These are phyloP conservation scores for Starmerella vitae DNA, from an alignment of 805 yeast species.

Conservation along the genomic window DNA sequence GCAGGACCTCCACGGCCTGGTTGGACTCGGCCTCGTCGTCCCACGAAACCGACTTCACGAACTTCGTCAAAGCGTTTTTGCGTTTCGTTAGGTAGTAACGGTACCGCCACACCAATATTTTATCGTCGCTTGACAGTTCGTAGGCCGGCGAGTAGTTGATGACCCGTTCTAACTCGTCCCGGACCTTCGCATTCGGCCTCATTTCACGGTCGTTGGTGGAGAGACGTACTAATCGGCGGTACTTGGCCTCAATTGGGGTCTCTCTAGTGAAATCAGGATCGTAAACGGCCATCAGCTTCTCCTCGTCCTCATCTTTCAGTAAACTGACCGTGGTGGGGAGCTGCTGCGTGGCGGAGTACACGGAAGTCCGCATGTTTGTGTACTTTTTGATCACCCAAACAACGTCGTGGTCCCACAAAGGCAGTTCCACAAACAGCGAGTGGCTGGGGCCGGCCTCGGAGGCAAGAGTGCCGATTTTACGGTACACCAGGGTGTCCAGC, in stretches of 20 bases:
- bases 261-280: conserved; percentile 57
- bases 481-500: conserved; percentile 56
- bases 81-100: conserved; percentile 65
- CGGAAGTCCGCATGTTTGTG: conserved; percentile 18
- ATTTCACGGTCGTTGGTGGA: conserved; percentile 61
- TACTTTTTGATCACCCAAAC: conserved; percentile 43
- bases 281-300: conserved; percentile 31
- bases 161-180: conserved; percentile 60
- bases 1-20: conserved; percentile 63
- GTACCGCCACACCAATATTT: conserved; percentile 80
- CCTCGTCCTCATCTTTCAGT: conserved; percentile 15
- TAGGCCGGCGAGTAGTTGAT: conserved; percentile 72
- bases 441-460: conserved; percentile 23
- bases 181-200: conserved; percentile 71
- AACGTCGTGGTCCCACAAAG: conserved; percentile 57
- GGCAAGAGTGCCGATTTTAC: conserved; percentile 36
- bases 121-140: conserved; percentile 66
- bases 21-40: conserved; percentile 66
- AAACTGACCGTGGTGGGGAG: conserved; percentile 21
- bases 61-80: conserved; percentile 59
- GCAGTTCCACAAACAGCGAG: conserved; percentile 42
- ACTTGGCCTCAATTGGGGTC: conserved; percentile 83
- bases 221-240: conserved; percentile 72
- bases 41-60: conserved; percentile 80
- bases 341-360: conserved; percentile 21